These are phyloP conservation scores for Ogataea paradorogensis DNA, from an alignment of 805 yeast species.

Conservation along the genomic window DNA sequence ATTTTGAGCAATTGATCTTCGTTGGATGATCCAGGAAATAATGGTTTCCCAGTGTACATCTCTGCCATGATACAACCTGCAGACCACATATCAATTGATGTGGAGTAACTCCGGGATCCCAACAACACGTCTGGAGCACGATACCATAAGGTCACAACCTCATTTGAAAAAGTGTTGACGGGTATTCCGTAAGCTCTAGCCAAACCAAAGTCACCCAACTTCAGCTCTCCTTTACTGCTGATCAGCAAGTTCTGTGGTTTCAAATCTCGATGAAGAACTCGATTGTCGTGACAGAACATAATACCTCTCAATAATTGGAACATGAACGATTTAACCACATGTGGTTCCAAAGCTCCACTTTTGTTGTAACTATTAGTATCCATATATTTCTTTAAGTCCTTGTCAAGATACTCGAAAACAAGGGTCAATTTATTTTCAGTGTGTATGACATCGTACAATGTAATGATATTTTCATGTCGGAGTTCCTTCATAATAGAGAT, in stretches of 20 bases:
- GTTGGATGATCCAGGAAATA: slow-evolving; percentile 94
- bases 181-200: slow-evolving; percentile 99
- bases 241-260: slow-evolving; percentile 95
- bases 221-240: slow-evolving; percentile 84
- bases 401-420: slow-evolving; percentile 91
- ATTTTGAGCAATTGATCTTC: slow-evolving; percentile 93
- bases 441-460: slow-evolving; percentile 92
- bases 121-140: slow-evolving; percentile 95
- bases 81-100: slow-evolving; percentile 98
- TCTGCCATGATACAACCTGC: slow-evolving; percentile 98
- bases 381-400: slow-evolving; percentile 93
- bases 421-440: slow-evolving; percentile 93
- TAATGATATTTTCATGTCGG: slow-evolving; percentile 88
- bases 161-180: slow-evolving; percentile 94
- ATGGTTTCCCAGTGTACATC: slow-evolving; percentile 96
- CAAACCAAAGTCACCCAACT: slow-evolving; percentile 93
- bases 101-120: slow-evolving; percentile 93
- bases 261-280: slow-evolving; percentile 81
- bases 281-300: slow-evolving; percentile 78
- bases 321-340: slow-evolving; percentile 86
- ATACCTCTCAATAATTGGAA: slow-evolving; percentile 89
- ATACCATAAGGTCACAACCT: slow-evolving; percentile 97
- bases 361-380: slow-evolving; percentile 63
- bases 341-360: slow-evolving; percentile 69
- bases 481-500: slow-evolving; percentile 93